Conservation (phyloP, 257 asterid species). For the Galeopsis tetrahit region DNA sequence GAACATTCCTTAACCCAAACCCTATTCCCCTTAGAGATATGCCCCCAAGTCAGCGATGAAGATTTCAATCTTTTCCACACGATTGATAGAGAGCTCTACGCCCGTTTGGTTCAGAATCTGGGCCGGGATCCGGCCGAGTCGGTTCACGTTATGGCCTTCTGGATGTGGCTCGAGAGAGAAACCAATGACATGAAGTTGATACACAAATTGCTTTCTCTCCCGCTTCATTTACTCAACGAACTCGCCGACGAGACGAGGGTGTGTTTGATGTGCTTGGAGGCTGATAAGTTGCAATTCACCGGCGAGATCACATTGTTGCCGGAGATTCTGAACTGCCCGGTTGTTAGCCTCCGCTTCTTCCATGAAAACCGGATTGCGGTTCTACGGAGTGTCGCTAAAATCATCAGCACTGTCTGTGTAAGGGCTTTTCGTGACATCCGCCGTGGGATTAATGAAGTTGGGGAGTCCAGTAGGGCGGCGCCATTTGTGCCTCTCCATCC, state of each 20-base stretch:
- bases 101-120: slow-evolving; percentile 38
- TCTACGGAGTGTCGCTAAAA: slow-evolving; percentile 31
- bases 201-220: slow-evolving; percentile 38
- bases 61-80: slow-evolving; percentile 55
- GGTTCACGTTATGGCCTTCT: slow-evolving; percentile 50
- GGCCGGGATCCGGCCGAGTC: slow-evolving; percentile 60
- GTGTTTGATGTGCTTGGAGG: slow-evolving; percentile 51
- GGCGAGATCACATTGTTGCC: slow-evolving; percentile 31
- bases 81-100: slow-evolving; percentile 50
- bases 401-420: slow-evolving; percentile 41
- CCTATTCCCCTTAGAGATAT: slow-evolving; percentile 35
- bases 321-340: slow-evolving; percentile 24
- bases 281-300: slow-evolving; percentile 22
- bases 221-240: slow-evolving; percentile 36
- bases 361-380: slow-evolving; percentile 46
- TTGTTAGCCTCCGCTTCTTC: slow-evolving; percentile 38
- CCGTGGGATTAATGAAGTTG: slow-evolving; percentile 22
- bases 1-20: neutral
- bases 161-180: slow-evolving; percentile 60
- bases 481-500: slow-evolving; percentile 26
- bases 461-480: slow-evolving; percentile 31
- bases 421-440: slow-evolving; percentile 59
- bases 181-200: slow-evolving; percentile 35
- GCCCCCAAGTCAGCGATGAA: slow-evolving; percentile 48
- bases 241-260: slow-evolving; percentile 46